Evolutionary conservation across 345 rosid species (phyloP).

Genomic region (Jatropha curcas): DNA sequence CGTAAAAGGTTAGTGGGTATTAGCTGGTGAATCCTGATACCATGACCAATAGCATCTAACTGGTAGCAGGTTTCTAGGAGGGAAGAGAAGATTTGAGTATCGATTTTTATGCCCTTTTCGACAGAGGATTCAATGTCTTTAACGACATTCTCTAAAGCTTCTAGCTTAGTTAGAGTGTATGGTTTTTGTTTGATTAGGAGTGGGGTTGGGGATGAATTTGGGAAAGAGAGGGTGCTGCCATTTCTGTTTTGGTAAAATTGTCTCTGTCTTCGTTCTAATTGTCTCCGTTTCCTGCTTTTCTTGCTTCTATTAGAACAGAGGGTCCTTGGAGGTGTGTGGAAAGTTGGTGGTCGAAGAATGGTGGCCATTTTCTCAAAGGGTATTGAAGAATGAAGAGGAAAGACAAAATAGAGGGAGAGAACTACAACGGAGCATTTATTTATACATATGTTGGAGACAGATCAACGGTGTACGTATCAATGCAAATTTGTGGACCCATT

Average conservation of each 20-base stretch:
- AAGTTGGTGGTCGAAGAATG: slow-evolving; percentile 29
- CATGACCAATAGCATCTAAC: slow-evolving; percentile 52
- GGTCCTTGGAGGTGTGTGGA: slow-evolving; percentile 5
- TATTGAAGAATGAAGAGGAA: background rate
- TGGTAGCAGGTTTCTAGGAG: slow-evolving; percentile 69
- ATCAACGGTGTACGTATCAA: too few relatives aligned
- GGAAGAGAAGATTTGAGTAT: slow-evolving; percentile 61
- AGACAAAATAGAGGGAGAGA: slow-evolving; percentile 16
- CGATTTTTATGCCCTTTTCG: slow-evolving; percentile 52
- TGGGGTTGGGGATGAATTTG: slow-evolving; percentile 60
- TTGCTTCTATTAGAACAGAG: slow-evolving; percentile 37
- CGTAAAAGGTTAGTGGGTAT: slow-evolving; percentile 55
- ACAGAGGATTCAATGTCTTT: slow-evolving; percentile 58
- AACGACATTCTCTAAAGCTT: slow-evolving; percentile 58
- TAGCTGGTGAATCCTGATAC: slow-evolving; percentile 53
- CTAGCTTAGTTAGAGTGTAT: slow-evolving; percentile 43
- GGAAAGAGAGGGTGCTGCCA: slow-evolving; percentile 28
- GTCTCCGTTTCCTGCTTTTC: slow-evolving; percentile 36
- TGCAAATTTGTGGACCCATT: too few relatives aligned
- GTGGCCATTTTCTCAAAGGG: slow-evolving; percentile 29
- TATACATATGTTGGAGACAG: too few relatives aligned
- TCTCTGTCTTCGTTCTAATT: slow-evolving; percentile 20
- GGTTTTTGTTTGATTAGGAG: slow-evolving; percentile 39
- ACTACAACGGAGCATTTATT: background rate
- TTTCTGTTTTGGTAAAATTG: slow-evolving; percentile 16